Evolutionary conservation across 2,329 filamentous ascomycete species (phyloP).

Genomic region (Cadophora luteo-olivacea): DNA sequence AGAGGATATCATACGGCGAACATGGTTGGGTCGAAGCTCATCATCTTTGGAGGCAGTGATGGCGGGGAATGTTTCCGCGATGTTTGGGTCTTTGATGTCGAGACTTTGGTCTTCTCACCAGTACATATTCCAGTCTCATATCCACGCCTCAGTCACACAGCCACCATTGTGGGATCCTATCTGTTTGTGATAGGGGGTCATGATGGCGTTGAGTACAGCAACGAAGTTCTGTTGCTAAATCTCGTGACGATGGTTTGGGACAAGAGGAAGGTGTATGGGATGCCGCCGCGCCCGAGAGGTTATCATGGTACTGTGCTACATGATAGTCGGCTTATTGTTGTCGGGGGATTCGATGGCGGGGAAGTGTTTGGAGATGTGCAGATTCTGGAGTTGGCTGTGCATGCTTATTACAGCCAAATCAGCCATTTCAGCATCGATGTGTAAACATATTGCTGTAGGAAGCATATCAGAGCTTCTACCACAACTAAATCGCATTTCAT

Average conservation of each 20-base stretch:
- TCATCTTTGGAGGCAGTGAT: conserved; percentile 74
- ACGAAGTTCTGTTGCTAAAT: conserved; percentile 72
- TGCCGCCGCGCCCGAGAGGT: conserved; percentile 66
- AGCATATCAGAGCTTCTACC: neutral
- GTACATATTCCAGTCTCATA: conserved; percentile 67
- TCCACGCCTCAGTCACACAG: conserved; percentile 70
- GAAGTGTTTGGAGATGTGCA: conserved; percentile 73
- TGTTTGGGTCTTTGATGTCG: conserved; percentile 76
- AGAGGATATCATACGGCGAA: conserved; percentile 76
- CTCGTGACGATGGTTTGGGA: conserved; percentile 79
- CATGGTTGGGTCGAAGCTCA: conserved; percentile 75
- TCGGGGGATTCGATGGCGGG: conserved; percentile 72
- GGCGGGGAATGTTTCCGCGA: conserved; percentile 76
- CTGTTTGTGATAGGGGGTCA: conserved; percentile 74
- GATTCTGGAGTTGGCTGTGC: conserved; percentile 71
- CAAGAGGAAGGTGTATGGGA: conserved; percentile 67
- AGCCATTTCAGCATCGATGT: conserved; percentile 76
- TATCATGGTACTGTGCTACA: conserved; percentile 72
- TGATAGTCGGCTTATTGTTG: conserved; percentile 67
- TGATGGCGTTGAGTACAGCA: conserved; percentile 73
- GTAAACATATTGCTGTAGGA: conserved; percentile 41
- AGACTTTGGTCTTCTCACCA: conserved; percentile 63
- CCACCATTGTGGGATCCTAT: conserved; percentile 73
- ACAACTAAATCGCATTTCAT: neutral
- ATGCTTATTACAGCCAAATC: conserved; percentile 76